Conservation (phyloP, 305 asterid genomes). For the Coffea humblotiana region DNA sequence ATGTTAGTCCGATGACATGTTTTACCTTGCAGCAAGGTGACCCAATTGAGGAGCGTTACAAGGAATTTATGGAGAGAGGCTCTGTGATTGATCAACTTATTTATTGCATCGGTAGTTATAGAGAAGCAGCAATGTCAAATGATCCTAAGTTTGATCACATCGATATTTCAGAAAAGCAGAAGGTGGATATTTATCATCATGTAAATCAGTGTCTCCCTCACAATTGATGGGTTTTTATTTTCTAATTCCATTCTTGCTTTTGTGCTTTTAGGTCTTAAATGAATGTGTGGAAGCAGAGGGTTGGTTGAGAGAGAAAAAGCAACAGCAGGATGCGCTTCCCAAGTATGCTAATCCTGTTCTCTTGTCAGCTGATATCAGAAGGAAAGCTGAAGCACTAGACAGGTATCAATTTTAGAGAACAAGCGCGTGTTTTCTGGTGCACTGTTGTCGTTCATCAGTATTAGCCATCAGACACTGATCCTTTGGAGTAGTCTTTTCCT, state of each 20-base stretch:
- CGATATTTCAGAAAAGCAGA: constrained; percentile 60
- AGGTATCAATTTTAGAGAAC: constrained; percentile 40
- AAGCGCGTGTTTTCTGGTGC: not conserved
- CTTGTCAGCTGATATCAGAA: constrained; percentile 63
- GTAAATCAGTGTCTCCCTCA: constrained; percentile 28
- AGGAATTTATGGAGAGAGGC: constrained; percentile 79
- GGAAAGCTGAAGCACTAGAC: constrained; percentile 81
- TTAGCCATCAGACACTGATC: not conserved
- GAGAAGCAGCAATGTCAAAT: constrained; percentile 69
- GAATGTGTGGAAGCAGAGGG: constrained; percentile 82
- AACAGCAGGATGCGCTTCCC: constrained; percentile 80
- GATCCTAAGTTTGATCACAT: constrained; percentile 90
- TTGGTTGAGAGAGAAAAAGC: constrained; percentile 84
- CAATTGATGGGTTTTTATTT: not conserved
- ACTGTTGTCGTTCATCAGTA: not conserved
- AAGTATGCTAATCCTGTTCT: constrained; percentile 68
- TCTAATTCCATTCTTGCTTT: constrained; percentile 3
- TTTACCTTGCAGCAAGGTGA: constrained; percentile 78
- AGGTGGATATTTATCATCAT: constrained; percentile 36
- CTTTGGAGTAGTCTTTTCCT: not conserved
- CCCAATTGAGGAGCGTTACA: constrained; percentile 85
- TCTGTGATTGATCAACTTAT: constrained; percentile 60
- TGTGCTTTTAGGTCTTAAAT: constrained; percentile 55
- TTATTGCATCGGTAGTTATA: constrained; percentile 71
- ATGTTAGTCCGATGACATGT: constrained; percentile 2